phyloP scores from a whole-genome alignment of 257 asterid genomes.

The Buddleja alternifolia region DNA sequence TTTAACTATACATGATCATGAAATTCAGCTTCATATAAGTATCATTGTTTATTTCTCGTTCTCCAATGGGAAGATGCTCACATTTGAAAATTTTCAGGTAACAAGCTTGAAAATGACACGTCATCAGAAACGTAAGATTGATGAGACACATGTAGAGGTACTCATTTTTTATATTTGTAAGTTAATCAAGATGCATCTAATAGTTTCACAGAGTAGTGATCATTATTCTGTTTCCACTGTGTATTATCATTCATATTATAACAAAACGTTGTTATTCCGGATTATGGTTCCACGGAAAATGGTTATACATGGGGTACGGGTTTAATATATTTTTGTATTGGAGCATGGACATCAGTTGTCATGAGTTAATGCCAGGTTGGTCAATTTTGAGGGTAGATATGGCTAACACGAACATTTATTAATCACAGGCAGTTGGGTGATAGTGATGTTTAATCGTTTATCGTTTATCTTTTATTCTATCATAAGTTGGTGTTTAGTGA shows the following conservation, averaged over 20 bases:
- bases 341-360: too few relatives aligned
- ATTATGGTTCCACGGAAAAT: neutral
- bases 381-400: neutral
- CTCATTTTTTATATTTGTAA: slow-evolving; percentile 6
- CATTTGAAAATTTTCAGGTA: slow-evolving; percentile 58
- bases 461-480: too few relatives aligned
- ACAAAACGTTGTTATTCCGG: too few relatives aligned
- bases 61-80: slow-evolving; percentile 27
- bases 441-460: neutral
- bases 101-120: slow-evolving; percentile 99
- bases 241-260: neutral
- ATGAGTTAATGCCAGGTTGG: neutral
- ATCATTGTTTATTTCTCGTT: slow-evolving; percentile 9
- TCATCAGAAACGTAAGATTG: slow-evolving; percentile 97
- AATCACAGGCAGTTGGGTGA: neutral
- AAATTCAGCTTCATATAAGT: neutral
- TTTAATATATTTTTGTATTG: neutral
- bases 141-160: slow-evolving; percentile 98
- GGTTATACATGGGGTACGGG: neutral
- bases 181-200: slow-evolving; percentile 15
- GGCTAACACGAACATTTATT: neutral
- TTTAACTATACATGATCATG: neutral
- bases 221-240: neutral
- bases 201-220: neutral
- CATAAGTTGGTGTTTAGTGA: too few relatives aligned